A percentile compares a stretch with the other conserved stretches of the same genome.
phyloP scores from a whole-genome alignment of 176 grass and related monocot species.

The Pharus latifolius region DNA sequence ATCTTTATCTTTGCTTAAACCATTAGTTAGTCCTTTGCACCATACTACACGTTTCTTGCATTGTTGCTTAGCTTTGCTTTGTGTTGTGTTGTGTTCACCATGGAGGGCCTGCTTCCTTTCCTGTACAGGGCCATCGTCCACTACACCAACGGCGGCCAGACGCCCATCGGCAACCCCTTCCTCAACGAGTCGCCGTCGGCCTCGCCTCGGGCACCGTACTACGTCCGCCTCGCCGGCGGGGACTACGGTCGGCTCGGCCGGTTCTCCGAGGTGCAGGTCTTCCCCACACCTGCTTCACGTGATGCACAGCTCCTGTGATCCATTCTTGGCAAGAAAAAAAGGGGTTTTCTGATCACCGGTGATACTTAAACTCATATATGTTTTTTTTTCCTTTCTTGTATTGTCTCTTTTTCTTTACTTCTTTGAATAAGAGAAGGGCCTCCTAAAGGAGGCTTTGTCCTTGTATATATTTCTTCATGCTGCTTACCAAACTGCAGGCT shows the following conservation, averaged over 20 bases:
- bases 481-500: conserved; percentile 12
- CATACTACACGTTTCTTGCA: neutral
- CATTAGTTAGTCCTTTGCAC: no score
- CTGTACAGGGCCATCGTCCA: conserved; percentile 46
- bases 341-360: neutral
- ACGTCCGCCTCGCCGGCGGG: conserved; percentile 26
- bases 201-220: conserved; percentile 4
- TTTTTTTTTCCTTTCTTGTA: neutral
- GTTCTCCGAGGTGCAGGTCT: neutral
- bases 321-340: neutral
- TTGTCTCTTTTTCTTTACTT: neutral
- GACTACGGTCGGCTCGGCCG: neutral
- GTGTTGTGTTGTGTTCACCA: neutral
- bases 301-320: neutral
- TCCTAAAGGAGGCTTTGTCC: neutral
- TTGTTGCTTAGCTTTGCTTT: neutral
- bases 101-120: conserved; percentile 65
- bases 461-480: neutral
- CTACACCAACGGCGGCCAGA: conserved; percentile 20
- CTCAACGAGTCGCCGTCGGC: conserved; percentile 29
- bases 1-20: no score
- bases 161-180: conserved; percentile 25
- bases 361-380: neutral
- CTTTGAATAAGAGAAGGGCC: conserved; percentile 1
- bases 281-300: neutral